Conservation (phyloP, 129 eudicot species). For the Solidago caesia region DNA sequence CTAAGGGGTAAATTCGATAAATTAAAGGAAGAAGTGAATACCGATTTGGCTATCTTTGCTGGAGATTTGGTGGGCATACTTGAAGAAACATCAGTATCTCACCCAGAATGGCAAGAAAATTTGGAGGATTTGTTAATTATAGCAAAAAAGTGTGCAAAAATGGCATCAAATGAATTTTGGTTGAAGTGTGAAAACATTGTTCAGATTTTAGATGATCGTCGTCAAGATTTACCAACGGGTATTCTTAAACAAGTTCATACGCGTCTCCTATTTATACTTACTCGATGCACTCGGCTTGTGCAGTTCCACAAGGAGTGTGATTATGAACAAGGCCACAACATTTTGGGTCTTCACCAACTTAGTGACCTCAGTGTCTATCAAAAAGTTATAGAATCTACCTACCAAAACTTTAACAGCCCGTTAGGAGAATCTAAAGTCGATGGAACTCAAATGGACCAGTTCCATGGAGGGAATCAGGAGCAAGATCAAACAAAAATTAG, state of each 20-base stretch:
- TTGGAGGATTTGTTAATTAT: conserved; percentile 75
- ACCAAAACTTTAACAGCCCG: conserved; percentile 35
- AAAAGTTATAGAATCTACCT: conserved; percentile 36
- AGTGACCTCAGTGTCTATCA: conserved; percentile 85
- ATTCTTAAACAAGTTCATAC: conserved; percentile 81
- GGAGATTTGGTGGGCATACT: conserved; percentile 79
- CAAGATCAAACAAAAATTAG: conserved; percentile 34
- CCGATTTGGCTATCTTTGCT: conserved; percentile 79
- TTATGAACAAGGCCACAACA: conserved; percentile 70
- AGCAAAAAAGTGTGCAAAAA: conserved; percentile 80
- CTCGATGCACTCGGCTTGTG: conserved; percentile 95
- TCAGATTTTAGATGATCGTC: conserved; percentile 82
- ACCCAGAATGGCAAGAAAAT: conserved; percentile 74
- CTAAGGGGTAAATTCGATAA: conserved; percentile 81
- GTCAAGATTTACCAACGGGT: conserved; percentile 93
- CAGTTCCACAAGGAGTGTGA: conserved; percentile 96
- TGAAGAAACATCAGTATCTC: conserved; percentile 58
- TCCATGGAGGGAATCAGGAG: conserved; percentile 20
- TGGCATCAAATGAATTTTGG: conserved; percentile 91
- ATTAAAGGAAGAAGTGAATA: conserved; percentile 79
- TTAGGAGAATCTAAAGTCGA: conserved; percentile 36
- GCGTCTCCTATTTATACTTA: conserved; percentile 84
- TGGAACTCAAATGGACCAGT: conserved; percentile 33
- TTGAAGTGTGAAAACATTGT: conserved; percentile 82
- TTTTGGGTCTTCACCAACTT: conserved; percentile 64